phyloP scores from a whole-genome alignment of 148 eudicot genomes.

The Cornus florida region DNA sequence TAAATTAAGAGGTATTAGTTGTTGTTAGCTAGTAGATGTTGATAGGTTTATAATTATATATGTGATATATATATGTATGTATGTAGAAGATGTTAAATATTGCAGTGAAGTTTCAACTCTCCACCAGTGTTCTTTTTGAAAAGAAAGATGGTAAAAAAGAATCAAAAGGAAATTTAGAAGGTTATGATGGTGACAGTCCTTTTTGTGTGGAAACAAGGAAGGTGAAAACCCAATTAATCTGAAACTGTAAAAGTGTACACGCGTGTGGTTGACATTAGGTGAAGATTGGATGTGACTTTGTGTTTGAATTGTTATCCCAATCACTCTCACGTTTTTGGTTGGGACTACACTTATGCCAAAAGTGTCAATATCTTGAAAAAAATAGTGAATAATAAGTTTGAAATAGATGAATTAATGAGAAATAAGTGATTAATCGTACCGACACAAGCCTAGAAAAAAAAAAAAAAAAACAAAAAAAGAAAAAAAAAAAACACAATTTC shows the following conservation, averaged over 20 bases:
- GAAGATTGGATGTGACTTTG: slow-evolving; percentile 1
- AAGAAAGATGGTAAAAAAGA: background rate
- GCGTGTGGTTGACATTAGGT: slow-evolving; percentile 16
- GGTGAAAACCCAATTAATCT: background rate
- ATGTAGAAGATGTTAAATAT: slow-evolving; percentile 4
- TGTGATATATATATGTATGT: background rate
- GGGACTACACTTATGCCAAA: slow-evolving; percentile 18
- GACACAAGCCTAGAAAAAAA: no score
- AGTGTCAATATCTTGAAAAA: slow-evolving; percentile 39
- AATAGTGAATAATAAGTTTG: slow-evolving; percentile 13
- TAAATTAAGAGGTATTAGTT: background rate
- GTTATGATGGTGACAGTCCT: background rate
- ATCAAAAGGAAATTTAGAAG: background rate
- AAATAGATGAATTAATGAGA: background rate
- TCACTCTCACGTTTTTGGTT: slow-evolving; percentile 26
- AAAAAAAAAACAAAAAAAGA: no score
- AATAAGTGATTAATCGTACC: no score
- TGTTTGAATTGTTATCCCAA: background rate
- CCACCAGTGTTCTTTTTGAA: background rate
- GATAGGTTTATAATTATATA: slow-evolving; percentile 4
- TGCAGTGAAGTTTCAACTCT: slow-evolving; percentile 1
- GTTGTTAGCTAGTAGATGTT: background rate
- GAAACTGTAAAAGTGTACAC: slow-evolving; percentile 8
- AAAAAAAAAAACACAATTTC: background rate
- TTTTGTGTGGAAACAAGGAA: background rate